phyloP scores from a whole-genome alignment of 2,329 filamentous ascomycete genomes.

The Fusarium heterosporum region DNA sequence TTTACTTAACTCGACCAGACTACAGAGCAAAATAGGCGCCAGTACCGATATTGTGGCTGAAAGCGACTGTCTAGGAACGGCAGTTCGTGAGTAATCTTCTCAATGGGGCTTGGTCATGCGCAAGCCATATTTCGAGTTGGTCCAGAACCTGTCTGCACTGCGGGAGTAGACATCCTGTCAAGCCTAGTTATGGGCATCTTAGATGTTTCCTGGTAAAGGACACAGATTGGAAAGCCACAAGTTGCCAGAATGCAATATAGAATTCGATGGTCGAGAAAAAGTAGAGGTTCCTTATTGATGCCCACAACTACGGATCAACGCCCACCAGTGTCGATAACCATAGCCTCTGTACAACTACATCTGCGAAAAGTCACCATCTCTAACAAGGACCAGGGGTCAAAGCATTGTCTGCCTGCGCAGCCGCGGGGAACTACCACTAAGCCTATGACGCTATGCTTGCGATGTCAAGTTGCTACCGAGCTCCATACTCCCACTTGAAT shows the following conservation, averaged over 20 bases:
- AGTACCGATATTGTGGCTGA: slow-evolving; percentile 20
- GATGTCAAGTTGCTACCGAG: fast-evolving
- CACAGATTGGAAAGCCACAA: background rate
- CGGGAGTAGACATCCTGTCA: slow-evolving; percentile 9
- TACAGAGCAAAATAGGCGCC: background rate
- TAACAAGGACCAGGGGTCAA: slow-evolving; percentile 15
- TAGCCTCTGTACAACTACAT: background rate
- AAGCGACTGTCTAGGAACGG: slow-evolving; percentile 15
- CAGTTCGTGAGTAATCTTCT: slow-evolving; percentile 15
- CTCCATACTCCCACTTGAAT: fast-evolving
- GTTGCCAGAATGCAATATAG: background rate
- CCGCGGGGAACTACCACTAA: slow-evolving; percentile 28
- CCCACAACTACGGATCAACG: background rate
- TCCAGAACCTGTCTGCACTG: background rate
- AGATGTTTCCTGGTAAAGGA: background rate
- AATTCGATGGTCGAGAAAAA: background rate
- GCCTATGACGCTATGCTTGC: slow-evolving; percentile 7
- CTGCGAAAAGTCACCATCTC: background rate
- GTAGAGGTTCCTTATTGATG: background rate
- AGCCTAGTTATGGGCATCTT: slow-evolving; percentile 1
- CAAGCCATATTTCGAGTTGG: slow-evolving; percentile 14
- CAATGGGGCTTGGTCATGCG: slow-evolving; percentile 32
- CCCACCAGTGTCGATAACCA: background rate
- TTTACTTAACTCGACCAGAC: slow-evolving; percentile 16
- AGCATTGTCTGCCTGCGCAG: slow-evolving; percentile 10